Base-by-base conservation (phyloP, 345 rosid genomes). In the Eucalyptus regnans region DNA sequence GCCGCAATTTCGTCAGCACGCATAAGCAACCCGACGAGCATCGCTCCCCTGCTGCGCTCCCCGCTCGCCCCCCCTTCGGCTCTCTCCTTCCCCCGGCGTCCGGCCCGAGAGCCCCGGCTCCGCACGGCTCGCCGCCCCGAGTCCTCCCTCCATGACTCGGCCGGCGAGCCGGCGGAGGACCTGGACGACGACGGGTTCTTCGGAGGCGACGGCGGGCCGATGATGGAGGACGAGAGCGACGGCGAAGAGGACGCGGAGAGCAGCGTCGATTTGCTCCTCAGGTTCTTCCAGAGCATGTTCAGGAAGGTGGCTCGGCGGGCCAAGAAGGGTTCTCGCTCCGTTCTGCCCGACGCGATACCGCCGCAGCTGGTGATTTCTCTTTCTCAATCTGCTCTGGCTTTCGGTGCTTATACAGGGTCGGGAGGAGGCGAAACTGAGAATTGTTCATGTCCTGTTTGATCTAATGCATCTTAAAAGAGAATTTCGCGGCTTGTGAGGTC, bases 161-260 rank as follows among this genome's bases (percentile, higher is more conserved):
- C 90, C 12, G 91, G 91, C 37, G 96, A 93, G 22, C 91, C 88
- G 79, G 4, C 91, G 10, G 93, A 91, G 64, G 94, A 89, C 51
- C 50, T 91, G 44, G 92, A 92, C 50, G 95, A 52, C 58, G 58
- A 91, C 23, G 86, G 89, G 31, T 94, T 94, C 91, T 93, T 93
- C 85, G 92, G 90, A 18, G 93, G 90, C 29, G 87, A 87, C n/a
- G 89, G 87, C n/a, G 89, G 87, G 17, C 87, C 88, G 87, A 52
- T 88, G 6, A 95, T 90, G 89, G 90, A 85, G 31, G 96, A 94
- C 8, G 93, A 90, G 86, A 90, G 89, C 46, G 94, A 93, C 71
- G 93, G 88, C n/a, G 95, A 92, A 9, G 97, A 94, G 18, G 96
- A 93, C 50, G 90, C 93, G 1, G 98, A 97, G 90, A 97, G 97